Percentiles rank a stretch among this genome's conserved stretches.
Conservation (phyloP, 495 filamentous ascomycete species). For the Daldinia bambusicola region DNA sequence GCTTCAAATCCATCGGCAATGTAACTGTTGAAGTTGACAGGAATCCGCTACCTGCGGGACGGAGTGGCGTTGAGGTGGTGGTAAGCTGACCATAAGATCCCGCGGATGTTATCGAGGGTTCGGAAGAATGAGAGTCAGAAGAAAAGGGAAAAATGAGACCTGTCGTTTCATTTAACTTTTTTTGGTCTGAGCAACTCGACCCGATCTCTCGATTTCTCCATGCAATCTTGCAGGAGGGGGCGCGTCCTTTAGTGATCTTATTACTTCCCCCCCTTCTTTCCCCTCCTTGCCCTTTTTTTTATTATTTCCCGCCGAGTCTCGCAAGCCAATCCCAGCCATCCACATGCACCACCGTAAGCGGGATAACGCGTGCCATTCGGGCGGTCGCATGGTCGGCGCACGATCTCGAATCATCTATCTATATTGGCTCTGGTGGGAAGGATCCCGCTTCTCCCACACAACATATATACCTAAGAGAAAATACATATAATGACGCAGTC, state of each 20-base stretch:
- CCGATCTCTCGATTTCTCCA: conserved; percentile 45
- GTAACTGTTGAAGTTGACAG: background rate
- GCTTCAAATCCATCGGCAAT: conserved; percentile 19
- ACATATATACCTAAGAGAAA: conserved; percentile 16
- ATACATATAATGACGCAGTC: conserved; percentile 27
- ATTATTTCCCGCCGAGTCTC: conserved; percentile 41
- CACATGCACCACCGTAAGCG: conserved; percentile 42
- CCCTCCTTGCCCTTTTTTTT: conserved; percentile 5
- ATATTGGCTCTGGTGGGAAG: conserved; percentile 21
- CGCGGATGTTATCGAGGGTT: conserved; percentile 9
- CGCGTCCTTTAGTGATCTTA: conserved; percentile 30
- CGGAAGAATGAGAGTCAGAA: background rate
- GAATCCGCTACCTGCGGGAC: background rate
- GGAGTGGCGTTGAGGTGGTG: conserved; percentile 17
- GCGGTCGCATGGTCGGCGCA: conserved; percentile 36
- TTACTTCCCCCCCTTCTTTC: conserved; percentile 10
- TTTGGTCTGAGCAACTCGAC: conserved; percentile 43
- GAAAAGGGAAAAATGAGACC: conserved; percentile 31
- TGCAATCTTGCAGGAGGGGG: conserved; percentile 45
- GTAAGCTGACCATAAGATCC: conserved; percentile 18
- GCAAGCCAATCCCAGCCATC: conserved; percentile 40
- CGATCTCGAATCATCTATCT: conserved; percentile 42
- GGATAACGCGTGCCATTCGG: conserved; percentile 36
- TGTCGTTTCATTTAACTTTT: conserved; percentile 48
- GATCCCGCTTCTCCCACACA: conserved; percentile 4